Evolutionary conservation across 148 eudicot species (phyloP), one percentile per base, ranked within the genome.

Genomic region (Rhododendron ferrugineum): DNA sequence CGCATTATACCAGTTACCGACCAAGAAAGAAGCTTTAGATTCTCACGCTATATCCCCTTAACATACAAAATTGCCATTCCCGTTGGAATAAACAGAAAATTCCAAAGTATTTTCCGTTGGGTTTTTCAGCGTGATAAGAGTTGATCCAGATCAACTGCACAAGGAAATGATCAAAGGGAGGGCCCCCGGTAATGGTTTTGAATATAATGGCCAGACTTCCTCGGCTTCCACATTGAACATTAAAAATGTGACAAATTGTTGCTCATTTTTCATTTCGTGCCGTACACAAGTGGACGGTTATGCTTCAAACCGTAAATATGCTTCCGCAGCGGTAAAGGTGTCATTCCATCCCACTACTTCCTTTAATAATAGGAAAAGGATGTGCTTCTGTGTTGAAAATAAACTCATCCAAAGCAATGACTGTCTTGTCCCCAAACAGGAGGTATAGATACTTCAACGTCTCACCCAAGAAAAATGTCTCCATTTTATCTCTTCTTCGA

Each of bases 351-450:
- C 80, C 88, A 58, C 73, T 81, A 50, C 79, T 85, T 86, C 87
- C 46, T 84, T 79, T 68, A 11, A 30, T 86, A 80, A 95, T 89
- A 74, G 99, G 97, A 76, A 96, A 88, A 40, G 97, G 99, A 85
- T 95, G 99, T 83, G 99, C 98, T 91, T 96, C 99, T 77, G 99
- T 93, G 91, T 95, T 95, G 84, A 95, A 96, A 84, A 96, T 90
- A 87, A 87, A 96, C 88, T 92, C 92, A 90, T 95, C 95, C 90
- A 95, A 82, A 0, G 99, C 95, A 83, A 95, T 84, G 64, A 88
- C 66, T 49, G 82, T 84, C 30, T 66, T 90, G 84, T 95, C 93
- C 10, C 92, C 90, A 82, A 96, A 95, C 49, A 95, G 85, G 84
- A 96, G 92, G 87, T 90, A 96, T 47, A 96, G 79, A 89, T 96